Percentiles rank a stretch among this genome's conserved stretches.
phyloP scores from a whole-genome alignment of 2,329 filamentous ascomycete genomes.

The Kalaharituber pfeilii region DNA sequence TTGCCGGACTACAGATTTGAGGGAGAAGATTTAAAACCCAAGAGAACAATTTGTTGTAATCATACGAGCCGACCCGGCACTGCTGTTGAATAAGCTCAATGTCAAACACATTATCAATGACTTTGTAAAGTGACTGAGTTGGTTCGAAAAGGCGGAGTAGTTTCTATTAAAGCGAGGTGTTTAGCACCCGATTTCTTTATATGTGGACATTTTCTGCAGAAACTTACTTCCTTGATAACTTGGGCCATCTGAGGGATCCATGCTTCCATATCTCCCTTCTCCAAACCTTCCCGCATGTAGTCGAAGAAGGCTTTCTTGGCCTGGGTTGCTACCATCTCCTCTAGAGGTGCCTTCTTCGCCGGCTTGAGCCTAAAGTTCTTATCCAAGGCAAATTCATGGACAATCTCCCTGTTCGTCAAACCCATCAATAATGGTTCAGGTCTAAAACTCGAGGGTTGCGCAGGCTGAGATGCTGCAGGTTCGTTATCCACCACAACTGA shows the following conservation, averaged over 20 bases:
- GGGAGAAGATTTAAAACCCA: slow-evolving; percentile 60
- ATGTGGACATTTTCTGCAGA: background rate
- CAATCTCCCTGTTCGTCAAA: slow-evolving; percentile 45
- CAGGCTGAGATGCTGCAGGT: background rate
- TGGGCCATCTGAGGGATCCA: slow-evolving; percentile 22
- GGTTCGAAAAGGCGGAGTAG: slow-evolving; percentile 53
- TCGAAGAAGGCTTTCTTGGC: slow-evolving; percentile 40
- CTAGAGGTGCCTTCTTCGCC: slow-evolving; percentile 37
- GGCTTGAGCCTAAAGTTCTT: slow-evolving; percentile 54
- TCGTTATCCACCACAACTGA: slow-evolving; percentile 18
- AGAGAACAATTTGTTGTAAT: slow-evolving; percentile 61
- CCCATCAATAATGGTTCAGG: slow-evolving; percentile 3
- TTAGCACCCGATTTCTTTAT: background rate
- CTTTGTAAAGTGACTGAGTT: slow-evolving; percentile 53
- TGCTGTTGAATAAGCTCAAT: slow-evolving; percentile 52
- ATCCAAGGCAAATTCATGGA: slow-evolving; percentile 66
- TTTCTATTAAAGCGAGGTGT: slow-evolving; percentile 31
- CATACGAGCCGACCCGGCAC: slow-evolving; percentile 55
- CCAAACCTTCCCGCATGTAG: slow-evolving; percentile 44
- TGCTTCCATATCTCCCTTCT: slow-evolving; percentile 33
- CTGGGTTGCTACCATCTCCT: slow-evolving; percentile 40
- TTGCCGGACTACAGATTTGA: slow-evolving; percentile 61
- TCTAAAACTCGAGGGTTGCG: background rate
- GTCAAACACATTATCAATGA: slow-evolving; percentile 60
- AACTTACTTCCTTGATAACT: slow-evolving; percentile 13